These are phyloP conservation scores for Chalciporus piperatoides DNA, from an alignment of 1,284 basidiomycete species.

Conservation along the genomic window DNA sequence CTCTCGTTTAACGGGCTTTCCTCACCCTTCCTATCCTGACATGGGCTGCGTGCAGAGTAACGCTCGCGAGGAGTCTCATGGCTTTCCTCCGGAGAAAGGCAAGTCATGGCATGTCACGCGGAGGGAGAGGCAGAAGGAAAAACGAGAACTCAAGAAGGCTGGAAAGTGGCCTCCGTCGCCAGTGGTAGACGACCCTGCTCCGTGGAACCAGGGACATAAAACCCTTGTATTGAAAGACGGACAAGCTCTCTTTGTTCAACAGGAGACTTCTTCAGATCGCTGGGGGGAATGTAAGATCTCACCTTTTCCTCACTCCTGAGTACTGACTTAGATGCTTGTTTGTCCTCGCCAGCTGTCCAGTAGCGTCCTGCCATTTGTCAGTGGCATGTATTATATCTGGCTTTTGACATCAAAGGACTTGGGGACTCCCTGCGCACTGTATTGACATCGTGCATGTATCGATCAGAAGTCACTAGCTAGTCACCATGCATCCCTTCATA, in stretches of 20 bases:
- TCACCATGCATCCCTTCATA: too few species aligned
- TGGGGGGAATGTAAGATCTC: neutral
- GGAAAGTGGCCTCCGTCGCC: slow-evolving; percentile 5
- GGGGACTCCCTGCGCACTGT: neutral
- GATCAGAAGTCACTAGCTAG: too few species aligned
- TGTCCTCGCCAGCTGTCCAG: too few species aligned
- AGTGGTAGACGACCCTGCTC: slow-evolving; percentile 12
- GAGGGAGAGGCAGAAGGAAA: slow-evolving; percentile 3
- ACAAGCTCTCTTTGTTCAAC: slow-evolving; percentile 10
- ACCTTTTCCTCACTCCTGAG: too few species aligned
- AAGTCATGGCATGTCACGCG: neutral
- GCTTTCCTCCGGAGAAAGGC: neutral
- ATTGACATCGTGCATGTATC: neutral
- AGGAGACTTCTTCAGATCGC: neutral
- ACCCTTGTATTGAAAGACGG: slow-evolving; percentile 15
- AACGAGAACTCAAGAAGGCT: neutral
- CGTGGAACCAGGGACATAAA: slow-evolving; percentile 18
- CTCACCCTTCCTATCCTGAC: neutral
- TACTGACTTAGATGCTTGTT: too few species aligned
- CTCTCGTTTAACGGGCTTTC: neutral
- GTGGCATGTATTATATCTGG: too few species aligned
- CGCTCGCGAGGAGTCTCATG: neutral
- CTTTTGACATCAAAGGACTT: neutral
- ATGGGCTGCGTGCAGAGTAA: slow-evolving; percentile 21
- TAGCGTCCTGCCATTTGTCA: too few species aligned